Conservation (phyloP, 1,284 basidiomycete species). For the Cutaneotrichosporon sp. region DNA sequence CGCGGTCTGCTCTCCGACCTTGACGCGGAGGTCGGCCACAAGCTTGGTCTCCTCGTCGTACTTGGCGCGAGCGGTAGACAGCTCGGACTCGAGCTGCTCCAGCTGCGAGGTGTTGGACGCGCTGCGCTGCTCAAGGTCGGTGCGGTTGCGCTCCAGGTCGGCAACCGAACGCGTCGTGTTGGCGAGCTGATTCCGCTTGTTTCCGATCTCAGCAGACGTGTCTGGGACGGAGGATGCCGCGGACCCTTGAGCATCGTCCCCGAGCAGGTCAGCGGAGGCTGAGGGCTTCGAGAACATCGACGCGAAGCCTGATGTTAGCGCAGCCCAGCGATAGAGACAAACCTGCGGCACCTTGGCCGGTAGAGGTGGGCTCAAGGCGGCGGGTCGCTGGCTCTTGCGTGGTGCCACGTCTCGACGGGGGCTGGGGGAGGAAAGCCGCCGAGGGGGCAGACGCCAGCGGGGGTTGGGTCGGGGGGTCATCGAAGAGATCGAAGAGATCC, state of each 20-base stretch:
- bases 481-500: slow-evolving; percentile 54
- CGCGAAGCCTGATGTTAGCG: neutral
- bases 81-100: slow-evolving; percentile 51
- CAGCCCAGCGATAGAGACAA: neutral
- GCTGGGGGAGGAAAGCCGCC: slow-evolving; percentile 34
- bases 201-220: slow-evolving; percentile 70
- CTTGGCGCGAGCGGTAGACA: slow-evolving; percentile 59
- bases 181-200: slow-evolving; percentile 75
- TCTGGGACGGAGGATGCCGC: slow-evolving; percentile 47
- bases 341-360: neutral
- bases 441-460: slow-evolving; percentile 12
- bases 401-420: slow-evolving; percentile 22
- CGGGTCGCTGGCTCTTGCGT: neutral
- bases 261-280: slow-evolving; percentile 40
- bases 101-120: slow-evolving; percentile 66
- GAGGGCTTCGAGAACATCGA: neutral
- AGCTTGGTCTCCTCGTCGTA: slow-evolving; percentile 82
- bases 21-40: slow-evolving; percentile 71
- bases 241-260: slow-evolving; percentile 39
- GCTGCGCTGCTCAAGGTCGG: slow-evolving; percentile 48
- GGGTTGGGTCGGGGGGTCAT: slow-evolving; percentile 27
- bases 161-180: slow-evolving; percentile 65
- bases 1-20: slow-evolving; percentile 68
- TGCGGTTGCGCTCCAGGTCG: slow-evolving; percentile 44
- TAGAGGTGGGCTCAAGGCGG: neutral